Evolutionary conservation across 768 basidiomycete genomes (phyloP).

Genomic region (Holtermannia corniformis): DNA sequence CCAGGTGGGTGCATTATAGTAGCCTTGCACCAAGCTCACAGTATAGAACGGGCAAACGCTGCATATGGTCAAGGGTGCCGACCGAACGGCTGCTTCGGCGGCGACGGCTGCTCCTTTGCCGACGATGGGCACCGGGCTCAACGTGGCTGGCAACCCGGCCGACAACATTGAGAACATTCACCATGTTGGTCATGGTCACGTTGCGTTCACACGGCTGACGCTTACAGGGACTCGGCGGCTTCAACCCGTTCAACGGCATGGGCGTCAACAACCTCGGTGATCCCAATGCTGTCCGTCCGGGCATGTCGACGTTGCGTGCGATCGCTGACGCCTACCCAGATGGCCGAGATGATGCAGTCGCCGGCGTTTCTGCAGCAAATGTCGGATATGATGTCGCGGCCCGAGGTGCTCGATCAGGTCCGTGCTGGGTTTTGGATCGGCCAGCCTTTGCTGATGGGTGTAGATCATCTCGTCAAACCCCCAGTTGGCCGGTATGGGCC

Average conservation of each 20-base stretch:
- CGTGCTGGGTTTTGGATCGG: neutral
- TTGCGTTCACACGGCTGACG: neutral
- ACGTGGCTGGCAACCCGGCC: conserved; percentile 60
- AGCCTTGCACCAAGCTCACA: neutral
- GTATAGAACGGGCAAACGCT: conserved; percentile 58
- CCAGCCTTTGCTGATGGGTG: neutral
- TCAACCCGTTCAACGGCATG: conserved; percentile 86
- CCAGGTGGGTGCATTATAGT: conserved; percentile 46
- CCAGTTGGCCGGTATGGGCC: conserved; percentile 61
- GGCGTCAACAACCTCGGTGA: conserved; percentile 76
- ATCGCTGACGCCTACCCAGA: conserved; percentile 42
- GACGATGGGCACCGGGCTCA: conserved; percentile 84
- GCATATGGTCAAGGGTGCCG: conserved; percentile 84
- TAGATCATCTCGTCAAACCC: conserved; percentile 69
- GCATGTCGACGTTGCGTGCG: neutral
- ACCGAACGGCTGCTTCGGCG: conserved; percentile 47
- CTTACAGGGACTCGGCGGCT: conserved; percentile 34
- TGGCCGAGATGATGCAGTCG: conserved; percentile 69
- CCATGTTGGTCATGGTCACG: conserved; percentile 18
- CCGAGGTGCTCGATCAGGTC: conserved; percentile 69
- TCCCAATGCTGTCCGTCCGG: conserved; percentile 71
- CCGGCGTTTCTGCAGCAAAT: conserved; percentile 75
- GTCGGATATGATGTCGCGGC: conserved; percentile 74
- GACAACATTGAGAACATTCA: conserved; percentile 31
- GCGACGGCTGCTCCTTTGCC: conserved; percentile 48